Evolutionary conservation across 176 grass and related monocot genomes (phyloP).

Genomic region (Tillandsia leiboldiana): DNA sequence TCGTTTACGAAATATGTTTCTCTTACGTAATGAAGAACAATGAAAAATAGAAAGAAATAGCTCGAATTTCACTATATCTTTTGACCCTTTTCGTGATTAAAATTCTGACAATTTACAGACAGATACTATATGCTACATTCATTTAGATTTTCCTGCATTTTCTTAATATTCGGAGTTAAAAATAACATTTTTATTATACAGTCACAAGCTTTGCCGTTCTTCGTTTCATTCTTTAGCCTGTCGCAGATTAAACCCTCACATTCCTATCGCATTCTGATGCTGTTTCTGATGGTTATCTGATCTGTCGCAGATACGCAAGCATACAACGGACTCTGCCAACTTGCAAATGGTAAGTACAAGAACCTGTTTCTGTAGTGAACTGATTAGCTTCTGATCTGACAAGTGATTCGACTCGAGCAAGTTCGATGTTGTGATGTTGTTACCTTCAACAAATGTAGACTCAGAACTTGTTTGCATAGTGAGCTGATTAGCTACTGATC

Average conservation of each 20-base stretch:
- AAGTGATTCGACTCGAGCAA: slow-evolving; percentile 19
- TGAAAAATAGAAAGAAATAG: neutral
- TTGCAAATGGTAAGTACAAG: slow-evolving; percentile 57
- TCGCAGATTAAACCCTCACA: neutral
- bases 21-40: neutral
- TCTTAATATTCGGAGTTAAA: no score
- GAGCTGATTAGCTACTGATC: neutral
- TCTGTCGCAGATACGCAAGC: slow-evolving; percentile 36
- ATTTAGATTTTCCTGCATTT: no score
- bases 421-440: neutral
- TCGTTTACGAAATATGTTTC: neutral
- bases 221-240: neutral
- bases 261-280: neutral
- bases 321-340: slow-evolving; percentile 69
- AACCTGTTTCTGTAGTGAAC: slow-evolving; percentile 55
- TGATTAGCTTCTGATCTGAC: neutral
- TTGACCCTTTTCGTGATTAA: neutral
- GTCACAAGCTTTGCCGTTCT: neutral
- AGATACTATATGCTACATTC: no score
- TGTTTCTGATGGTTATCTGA: slow-evolving; percentile 11
- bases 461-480: slow-evolving; percentile 55
- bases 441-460: no score
- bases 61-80: neutral
- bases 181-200: no score
- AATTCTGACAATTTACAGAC: no score